Base-by-base conservation (phyloP, 768 basidiomycete species). In the Pisolithus tinctorius region DNA sequence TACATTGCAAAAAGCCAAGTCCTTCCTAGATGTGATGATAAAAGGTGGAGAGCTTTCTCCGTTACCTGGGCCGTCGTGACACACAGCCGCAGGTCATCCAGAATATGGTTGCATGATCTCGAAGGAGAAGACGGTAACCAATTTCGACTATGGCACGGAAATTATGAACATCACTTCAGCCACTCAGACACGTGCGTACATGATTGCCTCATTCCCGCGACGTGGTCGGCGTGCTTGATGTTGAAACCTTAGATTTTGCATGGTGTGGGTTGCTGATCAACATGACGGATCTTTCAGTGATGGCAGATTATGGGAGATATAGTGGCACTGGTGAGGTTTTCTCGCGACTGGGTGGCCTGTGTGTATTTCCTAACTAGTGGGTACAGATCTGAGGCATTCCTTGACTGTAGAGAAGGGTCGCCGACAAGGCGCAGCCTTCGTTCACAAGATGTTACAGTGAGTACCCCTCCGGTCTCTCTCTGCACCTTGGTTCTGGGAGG, bases 91-190 rank as follows among this genome's bases (percentile, higher is more conserved):
- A 85, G 92, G 94, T 1, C 92, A 95, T 56, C 89, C 90, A 3
- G 90, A 93, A 60, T 98, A 97, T 60, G 96, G 96, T 0, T 97
- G 93, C 55, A 88, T 81, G 63, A 86, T 98, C 47, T 84, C 92
- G 17, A 74, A 75, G 43, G 88, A 92, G 50, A 99, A 99, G 71
- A 95, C 93, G 0, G 63, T 93, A 50, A 80, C 87, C 5, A 96
- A 92, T 61, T 96, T 98, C 62, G 85, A 88, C 54, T 71, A 80
- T 58, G 79, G 73, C 54, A 65, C 69, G 9, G 63, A 79, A 54
- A 65, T 81, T 26, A 70, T 76, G 60, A 84, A 80, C 55, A 72
- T 80, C n/a, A 73, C 74, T 5, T 72, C 73, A 46, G 73, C 76
- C 1, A 63, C 64, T 30, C 75, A 78, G 52, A 67, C 64, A 66